A percentile compares a stretch with the other conserved stretches of the same genome.
phyloP scores from a whole-genome alignment of 257 asterid genomes.

The Nicotiana undulata region DNA sequence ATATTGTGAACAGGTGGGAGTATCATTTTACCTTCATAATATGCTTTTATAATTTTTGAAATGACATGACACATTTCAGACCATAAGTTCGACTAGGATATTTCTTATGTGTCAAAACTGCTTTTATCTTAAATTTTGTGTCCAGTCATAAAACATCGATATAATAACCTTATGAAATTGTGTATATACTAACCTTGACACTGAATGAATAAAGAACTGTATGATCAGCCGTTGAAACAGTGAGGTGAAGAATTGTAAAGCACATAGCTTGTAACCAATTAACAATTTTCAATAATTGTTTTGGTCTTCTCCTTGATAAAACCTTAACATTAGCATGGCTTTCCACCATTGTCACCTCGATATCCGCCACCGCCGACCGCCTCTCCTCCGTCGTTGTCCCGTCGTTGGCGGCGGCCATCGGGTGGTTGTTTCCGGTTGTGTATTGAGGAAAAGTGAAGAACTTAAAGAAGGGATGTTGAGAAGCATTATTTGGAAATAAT shows the following conservation, averaged over 20 bases:
- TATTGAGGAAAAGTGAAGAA: slow-evolving; percentile 28
- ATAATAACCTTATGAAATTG: background rate
- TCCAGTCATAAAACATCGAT: too few species aligned
- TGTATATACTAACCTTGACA: slow-evolving; percentile 41
- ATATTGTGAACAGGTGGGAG: too few species aligned
- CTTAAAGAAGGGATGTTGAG: background rate
- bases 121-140: too few species aligned
- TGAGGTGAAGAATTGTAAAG: slow-evolving; percentile 54
- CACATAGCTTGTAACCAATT: slow-evolving; percentile 43
- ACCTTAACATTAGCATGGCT: slow-evolving; percentile 53
- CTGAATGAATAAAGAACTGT: slow-evolving; percentile 55
- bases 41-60: too few species aligned
- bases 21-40: too few species aligned
- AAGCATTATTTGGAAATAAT: background rate
- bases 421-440: slow-evolving; percentile 12
- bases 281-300: slow-evolving; percentile 45
- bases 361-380: slow-evolving; percentile 32
- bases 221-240: slow-evolving; percentile 41
- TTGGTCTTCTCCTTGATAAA: slow-evolving; percentile 27
- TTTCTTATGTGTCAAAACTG: too few species aligned
- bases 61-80: too few species aligned
- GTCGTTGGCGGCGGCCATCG: background rate
- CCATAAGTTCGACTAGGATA: too few species aligned
- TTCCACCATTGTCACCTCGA: slow-evolving; percentile 66
- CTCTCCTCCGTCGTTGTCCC: slow-evolving; percentile 15